A percentile compares a stretch with the other conserved stretches of the same genome.
These are phyloP conservation scores for Lipomyces orientalis DNA, from an alignment of 805 yeast genomes.

Conservation along the genomic window DNA sequence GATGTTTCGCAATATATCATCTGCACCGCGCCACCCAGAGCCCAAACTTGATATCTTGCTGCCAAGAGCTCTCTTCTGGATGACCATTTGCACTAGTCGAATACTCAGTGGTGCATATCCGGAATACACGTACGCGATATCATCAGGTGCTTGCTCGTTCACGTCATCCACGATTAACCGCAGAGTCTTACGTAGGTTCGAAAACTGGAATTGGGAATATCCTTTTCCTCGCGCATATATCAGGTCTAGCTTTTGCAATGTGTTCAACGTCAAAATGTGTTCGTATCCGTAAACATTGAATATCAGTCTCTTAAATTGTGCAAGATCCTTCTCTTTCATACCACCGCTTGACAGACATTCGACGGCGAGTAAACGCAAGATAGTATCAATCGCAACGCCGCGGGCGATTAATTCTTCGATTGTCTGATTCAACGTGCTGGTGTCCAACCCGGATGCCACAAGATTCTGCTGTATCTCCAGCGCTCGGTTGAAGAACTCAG, in stretches of 20 bases:
- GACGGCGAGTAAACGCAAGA: constrained; percentile 61
- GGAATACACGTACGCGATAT: constrained; percentile 70
- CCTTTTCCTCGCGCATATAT: constrained; percentile 45
- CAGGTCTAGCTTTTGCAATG: constrained; percentile 56
- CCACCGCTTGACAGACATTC: constrained; percentile 73
- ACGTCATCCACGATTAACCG: constrained; percentile 43
- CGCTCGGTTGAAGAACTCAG: constrained; percentile 50
- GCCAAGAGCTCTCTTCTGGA: constrained; percentile 51
- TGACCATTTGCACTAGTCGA: constrained; percentile 72
- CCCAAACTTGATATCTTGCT: constrained; percentile 25
- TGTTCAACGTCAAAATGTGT: constrained; percentile 55
- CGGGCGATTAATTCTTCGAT: constrained; percentile 59
- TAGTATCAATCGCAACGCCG: constrained; percentile 49
- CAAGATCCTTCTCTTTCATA: constrained; percentile 66
- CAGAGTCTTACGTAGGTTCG: constrained; percentile 54
- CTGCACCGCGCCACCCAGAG: constrained; percentile 51
- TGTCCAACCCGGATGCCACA: constrained; percentile 57
- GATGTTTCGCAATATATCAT: constrained; percentile 47
- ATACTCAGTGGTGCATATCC: constrained; percentile 80
- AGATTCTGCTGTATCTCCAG: constrained; percentile 74
- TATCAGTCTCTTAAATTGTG: constrained; percentile 58
- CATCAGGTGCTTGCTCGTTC: constrained; percentile 51
- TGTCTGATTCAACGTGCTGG: constrained; percentile 47
- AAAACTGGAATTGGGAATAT: constrained; percentile 49
- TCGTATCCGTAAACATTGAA: constrained; percentile 69